These are phyloP conservation scores for Pleochaeta shiraiana DNA, from an alignment of 2,329 filamentous ascomycete species.

Conservation along the genomic window DNA sequence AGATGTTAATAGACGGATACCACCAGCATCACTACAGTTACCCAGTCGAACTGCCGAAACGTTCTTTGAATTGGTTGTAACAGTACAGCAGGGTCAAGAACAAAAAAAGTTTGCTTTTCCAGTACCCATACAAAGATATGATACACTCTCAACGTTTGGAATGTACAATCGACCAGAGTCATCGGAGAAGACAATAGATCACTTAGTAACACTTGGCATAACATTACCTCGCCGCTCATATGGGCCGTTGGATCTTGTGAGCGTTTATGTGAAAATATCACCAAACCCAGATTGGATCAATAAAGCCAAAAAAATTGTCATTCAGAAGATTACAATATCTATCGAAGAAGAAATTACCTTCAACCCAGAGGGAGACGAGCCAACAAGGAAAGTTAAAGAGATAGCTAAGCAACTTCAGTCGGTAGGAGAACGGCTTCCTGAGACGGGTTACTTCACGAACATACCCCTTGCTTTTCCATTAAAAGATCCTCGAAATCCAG, in stretches of 20 bases:
- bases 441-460: constrained; percentile 83
- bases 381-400: constrained; percentile 71
- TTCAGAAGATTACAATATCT: constrained; percentile 78
- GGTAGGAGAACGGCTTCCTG: constrained; percentile 68
- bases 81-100: constrained; percentile 73
- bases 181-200: constrained; percentile 67
- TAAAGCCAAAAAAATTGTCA: constrained; percentile 80
- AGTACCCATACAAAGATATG: constrained; percentile 78
- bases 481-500: constrained; percentile 60
- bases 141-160: constrained; percentile 93
- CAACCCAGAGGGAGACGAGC: constrained; percentile 93
- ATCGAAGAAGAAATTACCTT: constrained; percentile 99
- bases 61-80: constrained; percentile 90
- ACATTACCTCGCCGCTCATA: constrained; percentile 93
- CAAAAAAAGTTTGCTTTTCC: constrained; percentile 86
- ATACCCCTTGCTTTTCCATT: constrained; percentile 77
- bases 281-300: constrained; percentile 81
- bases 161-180: constrained; percentile 98
- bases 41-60: constrained; percentile 91
- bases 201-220: constrained; percentile 76
- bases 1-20: constrained; percentile 74
- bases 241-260: constrained; percentile 83
- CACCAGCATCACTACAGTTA: constrained; percentile 76
- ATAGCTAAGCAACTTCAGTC: constrained; percentile 65
- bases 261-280: constrained; percentile 82